Evolutionary conservation across 495 filamentous ascomycete genomes (phyloP).

Genomic region (Zalerion maritima): DNA sequence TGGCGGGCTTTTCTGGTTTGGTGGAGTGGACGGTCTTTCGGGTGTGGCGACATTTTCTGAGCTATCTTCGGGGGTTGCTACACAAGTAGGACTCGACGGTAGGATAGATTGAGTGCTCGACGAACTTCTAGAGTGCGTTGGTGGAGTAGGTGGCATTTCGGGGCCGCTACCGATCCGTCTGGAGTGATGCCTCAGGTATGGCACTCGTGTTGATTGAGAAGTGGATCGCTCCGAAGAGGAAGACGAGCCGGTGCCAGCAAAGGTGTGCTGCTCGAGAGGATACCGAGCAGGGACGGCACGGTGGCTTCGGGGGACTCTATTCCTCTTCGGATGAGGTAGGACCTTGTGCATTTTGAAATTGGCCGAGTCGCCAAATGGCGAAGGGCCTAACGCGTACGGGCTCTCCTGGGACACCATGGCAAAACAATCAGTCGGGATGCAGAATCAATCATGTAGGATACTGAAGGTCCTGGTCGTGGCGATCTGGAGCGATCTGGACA

Average conservation of each 20-base stretch:
- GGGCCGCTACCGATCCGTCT: conserved; percentile 19
- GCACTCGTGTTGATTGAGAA: conserved; percentile 10
- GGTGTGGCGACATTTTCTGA: conserved; percentile 13
- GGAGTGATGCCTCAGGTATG: conserved; percentile 18
- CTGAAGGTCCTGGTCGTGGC: conserved; percentile 13
- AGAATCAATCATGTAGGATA: conserved; percentile 14
- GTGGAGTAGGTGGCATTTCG: conserved; percentile 37
- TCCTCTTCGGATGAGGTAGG: conserved; percentile 33
- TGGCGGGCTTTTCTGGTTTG: conserved; percentile 50
- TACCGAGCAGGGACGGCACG: conserved; percentile 7
- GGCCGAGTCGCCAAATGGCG: conserved; percentile 12
- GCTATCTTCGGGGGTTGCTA: conserved; percentile 19
- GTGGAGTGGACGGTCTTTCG: conserved; percentile 37
- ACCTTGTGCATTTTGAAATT: conserved; percentile 40
- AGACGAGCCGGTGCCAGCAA: conserved; percentile 11
- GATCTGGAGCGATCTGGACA: conserved; percentile 12
- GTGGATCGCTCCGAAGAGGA: conserved; percentile 11
- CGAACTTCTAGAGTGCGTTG: conserved; percentile 36
- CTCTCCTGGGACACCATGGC: no score
- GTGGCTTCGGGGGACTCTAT: conserved; percentile 7
- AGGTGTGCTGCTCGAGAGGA: conserved; percentile 6
- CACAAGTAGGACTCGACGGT: conserved; percentile 18
- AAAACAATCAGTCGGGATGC: no score
- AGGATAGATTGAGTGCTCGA: conserved; percentile 26
- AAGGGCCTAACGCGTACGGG: conserved; percentile 17